phyloP scores from a whole-genome alignment of 1,284 basidiomycete species.

The Puccinia novopanici region DNA sequence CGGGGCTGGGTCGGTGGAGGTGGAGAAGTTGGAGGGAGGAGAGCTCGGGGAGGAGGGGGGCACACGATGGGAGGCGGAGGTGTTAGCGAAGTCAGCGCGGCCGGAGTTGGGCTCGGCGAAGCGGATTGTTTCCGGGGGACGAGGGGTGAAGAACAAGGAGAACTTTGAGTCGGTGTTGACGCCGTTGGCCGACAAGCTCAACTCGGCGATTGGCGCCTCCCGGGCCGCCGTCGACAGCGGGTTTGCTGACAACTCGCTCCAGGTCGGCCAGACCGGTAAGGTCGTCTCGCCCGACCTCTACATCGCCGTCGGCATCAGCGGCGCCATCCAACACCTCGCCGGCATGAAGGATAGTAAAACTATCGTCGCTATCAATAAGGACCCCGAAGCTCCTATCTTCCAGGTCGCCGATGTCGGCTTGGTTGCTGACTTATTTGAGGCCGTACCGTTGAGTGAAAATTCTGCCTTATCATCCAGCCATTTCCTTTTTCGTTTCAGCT shows the following conservation, averaged over 20 bases:
- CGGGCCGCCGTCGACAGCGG: slow-evolving; percentile 97
- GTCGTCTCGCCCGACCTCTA: slow-evolving; percentile 81
- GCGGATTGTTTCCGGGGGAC: slow-evolving; percentile 89
- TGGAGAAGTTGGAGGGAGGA: slow-evolving; percentile 65
- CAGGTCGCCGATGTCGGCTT: slow-evolving; percentile 95
- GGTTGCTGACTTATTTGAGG: slow-evolving; percentile 66
- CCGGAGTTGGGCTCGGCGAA: slow-evolving; percentile 87
- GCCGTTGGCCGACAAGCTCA: slow-evolving; percentile 87
- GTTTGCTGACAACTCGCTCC: slow-evolving; percentile 95
- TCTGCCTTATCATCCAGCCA: neutral
- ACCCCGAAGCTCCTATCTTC: slow-evolving; percentile 97
- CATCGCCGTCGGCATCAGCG: slow-evolving; percentile 93
- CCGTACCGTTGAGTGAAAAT: slow-evolving; percentile 55
- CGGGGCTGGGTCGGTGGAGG: slow-evolving; percentile 64
- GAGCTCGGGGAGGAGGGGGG: neutral
- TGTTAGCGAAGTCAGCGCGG: slow-evolving; percentile 82
- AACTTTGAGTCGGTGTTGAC: slow-evolving; percentile 85
- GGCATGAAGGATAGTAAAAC: slow-evolving; percentile 99
- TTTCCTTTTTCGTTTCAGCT: neutral
- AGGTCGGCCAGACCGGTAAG: slow-evolving; percentile 99
- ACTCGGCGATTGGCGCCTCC: slow-evolving; percentile 94
- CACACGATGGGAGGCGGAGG: slow-evolving; percentile 65
- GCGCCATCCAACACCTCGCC: slow-evolving; percentile 97
- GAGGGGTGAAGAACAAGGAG: slow-evolving; percentile 91
- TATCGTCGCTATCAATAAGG: slow-evolving; percentile 99